Percentiles rank a stretch among this genome's conserved stretches.
These are phyloP conservation scores for Globisporangium rhizosaccharum DNA, from an alignment of 352 stramenopile species.

Conservation along the genomic window DNA sequence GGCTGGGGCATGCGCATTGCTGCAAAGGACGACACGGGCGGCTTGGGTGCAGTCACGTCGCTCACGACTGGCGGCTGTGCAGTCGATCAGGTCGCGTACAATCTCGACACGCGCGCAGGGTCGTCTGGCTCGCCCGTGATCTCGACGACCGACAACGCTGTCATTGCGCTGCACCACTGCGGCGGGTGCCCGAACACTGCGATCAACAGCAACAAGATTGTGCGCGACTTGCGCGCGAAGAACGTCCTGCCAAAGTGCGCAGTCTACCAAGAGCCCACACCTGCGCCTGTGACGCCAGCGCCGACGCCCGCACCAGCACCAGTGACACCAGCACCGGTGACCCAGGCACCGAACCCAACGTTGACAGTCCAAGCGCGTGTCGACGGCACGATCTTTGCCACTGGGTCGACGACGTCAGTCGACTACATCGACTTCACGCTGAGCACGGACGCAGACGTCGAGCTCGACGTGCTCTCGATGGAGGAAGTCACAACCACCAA, in stretches of 20 bases:
- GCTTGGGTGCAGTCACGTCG: conserved; percentile 37
- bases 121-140: conserved; percentile 71
- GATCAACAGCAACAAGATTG: conserved; percentile 62
- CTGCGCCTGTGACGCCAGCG: conserved; percentile 4
- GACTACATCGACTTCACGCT: conserved; percentile 67
- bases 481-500: conserved; percentile 22
- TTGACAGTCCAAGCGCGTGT: conserved; percentile 25
- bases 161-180: conserved; percentile 71
- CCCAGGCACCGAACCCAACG: conserved; percentile 5
- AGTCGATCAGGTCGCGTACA: conserved; percentile 57
- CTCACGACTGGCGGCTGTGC: conserved; percentile 34
- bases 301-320: conserved; percentile 7
- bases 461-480: conserved; percentile 65
- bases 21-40: conserved; percentile 31
- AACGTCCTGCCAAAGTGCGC: conserved; percentile 42
- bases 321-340: conserved; percentile 1
- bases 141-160: conserved; percentile 45
- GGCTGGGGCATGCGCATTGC: conserved; percentile 70
- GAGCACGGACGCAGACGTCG: conserved; percentile 27
- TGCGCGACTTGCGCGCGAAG: conserved; percentile 36
- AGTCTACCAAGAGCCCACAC: conserved; percentile 15
- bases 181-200: conserved; percentile 70
- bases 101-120: conserved; percentile 59
- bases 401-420: conserved; percentile 40
- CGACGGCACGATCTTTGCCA: conserved; percentile 64